Evolutionary conservation across 164 flowering plant species (phyloP), one percentile per base, ranked within the genome.

Genomic region (Tinospora cordifolia): DNA sequence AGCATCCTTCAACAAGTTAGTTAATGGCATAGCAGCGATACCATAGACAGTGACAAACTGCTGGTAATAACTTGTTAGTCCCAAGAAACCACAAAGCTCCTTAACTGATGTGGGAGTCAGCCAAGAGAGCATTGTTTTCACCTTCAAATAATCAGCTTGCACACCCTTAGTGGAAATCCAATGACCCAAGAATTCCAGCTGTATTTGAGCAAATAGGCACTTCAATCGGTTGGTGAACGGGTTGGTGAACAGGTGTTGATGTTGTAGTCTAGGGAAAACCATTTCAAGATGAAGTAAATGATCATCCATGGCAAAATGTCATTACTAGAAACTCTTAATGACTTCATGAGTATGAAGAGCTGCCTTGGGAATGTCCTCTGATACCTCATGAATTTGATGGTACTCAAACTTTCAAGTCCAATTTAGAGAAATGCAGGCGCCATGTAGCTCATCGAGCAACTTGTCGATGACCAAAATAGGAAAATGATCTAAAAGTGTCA

Each of bases 251-350:
- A 44, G 47, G 47, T 8, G 13, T 8, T 44, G 47, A 44, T 44
- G 47, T 44, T 44, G 47, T 13, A 44, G 13, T 8, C 8, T 44
- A 44, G 47, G 13, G 13, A 44, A 13, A 44, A 44, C 47, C 47
- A n/a, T n/a, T n/a, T n/a, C n/a, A n/a, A n/a, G n/a, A n/a, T n/a
- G n/a, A n/a, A n/a, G n/a, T n/a, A n/a, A n/a, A n/a, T n/a, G n/a
- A n/a, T n/a, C n/a, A n/a, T n/a, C n/a, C n/a, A n/a, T n/a, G 44
- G 7, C 24, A 46, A 22, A 65, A 65, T 2, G 67, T 46, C 67
- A 65, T 65, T 11, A 65, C 67, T 2, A 65, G 47, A 65, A 3
- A 65, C 10, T 65, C 47, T 17, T 65, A 63, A 65, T 65, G 67
- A 10, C 21, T 5, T 65, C 44, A 36, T 65, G 67, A 1, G 67